phyloP scores from a whole-genome alignment of 164 flowering plant genomes.

The Vitis rupestris region DNA sequence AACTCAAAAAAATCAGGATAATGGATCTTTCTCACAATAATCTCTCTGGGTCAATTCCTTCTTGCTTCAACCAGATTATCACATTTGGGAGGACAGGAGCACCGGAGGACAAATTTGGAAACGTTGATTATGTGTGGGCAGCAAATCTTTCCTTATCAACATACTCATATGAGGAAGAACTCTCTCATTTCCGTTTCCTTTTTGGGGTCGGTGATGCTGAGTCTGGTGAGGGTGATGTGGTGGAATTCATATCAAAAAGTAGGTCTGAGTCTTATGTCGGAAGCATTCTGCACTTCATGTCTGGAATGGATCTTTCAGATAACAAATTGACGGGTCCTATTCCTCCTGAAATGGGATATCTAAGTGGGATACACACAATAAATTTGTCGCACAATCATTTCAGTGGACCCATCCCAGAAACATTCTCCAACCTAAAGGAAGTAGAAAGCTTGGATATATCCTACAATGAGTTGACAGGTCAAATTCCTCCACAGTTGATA shows the following conservation, averaged over 20 bases:
- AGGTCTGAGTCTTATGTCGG: background rate
- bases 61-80: conserved; percentile 5
- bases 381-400: conserved; percentile 5
- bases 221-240: background rate
- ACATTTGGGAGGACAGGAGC: background rate
- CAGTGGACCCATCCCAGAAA: background rate
- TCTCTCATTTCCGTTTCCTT: background rate
- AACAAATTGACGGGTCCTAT: conserved; percentile 12
- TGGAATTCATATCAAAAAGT: background rate
- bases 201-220: background rate
- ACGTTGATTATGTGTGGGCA: background rate
- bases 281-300: background rate
- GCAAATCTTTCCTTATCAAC: background rate
- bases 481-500: conserved; percentile 4
- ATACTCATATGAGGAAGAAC: background rate
- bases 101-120: too few species aligned
- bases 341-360: conserved; percentile 2
- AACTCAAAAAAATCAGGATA: background rate
- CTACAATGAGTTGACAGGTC: conserved; percentile 9
- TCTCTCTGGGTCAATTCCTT: conserved; percentile 15
- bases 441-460: conserved; percentile 18
- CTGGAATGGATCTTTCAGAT: conserved; percentile 2
- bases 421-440: conserved; percentile 9
- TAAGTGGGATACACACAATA: background rate
- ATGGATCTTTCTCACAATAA: conserved; percentile 18